Evolutionary conservation across 129 eudicot species (phyloP), one percentile per base, ranked within the genome.

Genomic region (Oenanthe sinensis): DNA sequence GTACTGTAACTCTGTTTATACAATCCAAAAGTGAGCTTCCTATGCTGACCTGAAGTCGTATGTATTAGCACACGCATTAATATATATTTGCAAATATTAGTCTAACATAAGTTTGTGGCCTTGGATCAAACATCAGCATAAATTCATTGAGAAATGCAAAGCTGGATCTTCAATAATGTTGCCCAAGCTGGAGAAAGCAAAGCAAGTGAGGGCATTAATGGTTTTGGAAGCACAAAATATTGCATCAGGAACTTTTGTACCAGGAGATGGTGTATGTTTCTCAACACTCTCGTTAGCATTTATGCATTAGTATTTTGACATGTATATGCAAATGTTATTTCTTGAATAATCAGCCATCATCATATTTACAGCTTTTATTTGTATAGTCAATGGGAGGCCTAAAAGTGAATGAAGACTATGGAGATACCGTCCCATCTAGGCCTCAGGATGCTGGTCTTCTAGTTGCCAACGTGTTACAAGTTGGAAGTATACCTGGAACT

Each of bases 101-200:
- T 46, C 75, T 77, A 70, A 77, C 74, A 54, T 50, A 49, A 24
- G 28, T 42, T 42, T 33, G 74, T 67, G 52, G 11, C 46, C 46
- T 20, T 78, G 74, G 46, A 54, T 40, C 69, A 77, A 79, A 85
- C 81, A 65, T 45, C 63, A 95, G 98, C 98, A 95, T 88, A 95
- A 91, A 85, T 95, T 91, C 83, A 91, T 90, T 44, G 98, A 95
- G 83, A 91, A 87, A 86, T 95, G 97, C 90, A 95, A 89, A 91
- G 78, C 36, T 83, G 96, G 91, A 83, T 96, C 98, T 80, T 87
- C 92, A 62, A 82, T 86, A 77, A 88, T 95, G 97, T 78, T 91
- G 75, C 93, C 97, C 28, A 95, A 88, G 87, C 85, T 95, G 80
- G 98, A 91, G 82, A 89, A 89, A 87, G 96, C 97, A 69, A 95